Evolutionary conservation across 768 basidiomycete species (phyloP).

Genomic region (Psilocybe subaeruginosa): DNA sequence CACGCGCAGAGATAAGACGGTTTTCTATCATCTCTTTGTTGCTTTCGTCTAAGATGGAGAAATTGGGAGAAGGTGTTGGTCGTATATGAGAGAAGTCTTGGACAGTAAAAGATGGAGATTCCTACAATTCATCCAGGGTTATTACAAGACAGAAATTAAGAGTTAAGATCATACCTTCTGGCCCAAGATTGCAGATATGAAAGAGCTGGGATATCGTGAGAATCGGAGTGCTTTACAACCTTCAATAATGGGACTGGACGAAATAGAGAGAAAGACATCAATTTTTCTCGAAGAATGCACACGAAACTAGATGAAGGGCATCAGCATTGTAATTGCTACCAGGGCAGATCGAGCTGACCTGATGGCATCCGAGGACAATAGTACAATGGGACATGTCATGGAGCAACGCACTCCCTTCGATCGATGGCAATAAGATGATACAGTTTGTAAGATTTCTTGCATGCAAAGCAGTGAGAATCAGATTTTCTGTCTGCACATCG

Average conservation of each 20-base stretch:
- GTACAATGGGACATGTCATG: slow-evolving; percentile 65
- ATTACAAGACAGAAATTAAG: not conserved
- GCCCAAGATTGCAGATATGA: slow-evolving; percentile 23
- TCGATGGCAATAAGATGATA: slow-evolving; percentile 64
- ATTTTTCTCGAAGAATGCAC: slow-evolving; percentile 77
- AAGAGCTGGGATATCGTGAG: slow-evolving; percentile 53
- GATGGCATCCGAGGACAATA: slow-evolving; percentile 78
- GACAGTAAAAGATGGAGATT: slow-evolving; percentile 49
- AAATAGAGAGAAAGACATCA: slow-evolving; percentile 66
- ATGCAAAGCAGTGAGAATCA: slow-evolving; percentile 60
- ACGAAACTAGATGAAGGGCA: slow-evolving; percentile 60
- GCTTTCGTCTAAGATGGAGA: slow-evolving; percentile 41
- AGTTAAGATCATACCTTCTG: slow-evolving; percentile 19
- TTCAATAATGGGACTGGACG: slow-evolving; percentile 83
- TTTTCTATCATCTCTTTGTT: slow-evolving; percentile 16
- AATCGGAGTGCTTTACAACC: slow-evolving; percentile 68
- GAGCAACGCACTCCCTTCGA: slow-evolving; percentile 75
- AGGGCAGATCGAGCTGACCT: slow-evolving; percentile 48
- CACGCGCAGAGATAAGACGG: not conserved
- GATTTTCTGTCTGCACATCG: not conserved
- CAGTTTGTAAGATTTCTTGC: slow-evolving; percentile 60
- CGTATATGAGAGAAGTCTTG: slow-evolving; percentile 89
- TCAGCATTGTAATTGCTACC: not conserved
- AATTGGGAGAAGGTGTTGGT: slow-evolving; percentile 78
- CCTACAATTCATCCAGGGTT: slow-evolving; percentile 16